phyloP scores from a whole-genome alignment of 306 rosid genomes.

The Pueraria montana region DNA sequence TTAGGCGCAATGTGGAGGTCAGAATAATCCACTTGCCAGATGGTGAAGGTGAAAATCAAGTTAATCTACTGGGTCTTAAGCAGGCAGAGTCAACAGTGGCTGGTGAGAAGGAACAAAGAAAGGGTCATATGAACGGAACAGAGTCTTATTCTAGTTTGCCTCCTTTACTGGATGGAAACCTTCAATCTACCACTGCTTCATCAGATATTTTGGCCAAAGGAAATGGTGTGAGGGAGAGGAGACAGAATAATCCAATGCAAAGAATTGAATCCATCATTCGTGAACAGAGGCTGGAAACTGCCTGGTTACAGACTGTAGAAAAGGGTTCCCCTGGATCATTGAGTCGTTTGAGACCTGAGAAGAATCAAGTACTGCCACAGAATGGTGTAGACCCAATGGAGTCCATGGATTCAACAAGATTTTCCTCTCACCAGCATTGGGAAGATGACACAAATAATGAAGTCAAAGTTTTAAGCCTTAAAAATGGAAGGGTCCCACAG shows the following conservation, averaged over 20 bases:
- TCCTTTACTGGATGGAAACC: slow-evolving; percentile 63
- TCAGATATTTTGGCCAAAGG: slow-evolving; percentile 72
- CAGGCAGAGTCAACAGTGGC: slow-evolving; percentile 49
- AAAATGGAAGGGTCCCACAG: slow-evolving; percentile 67
- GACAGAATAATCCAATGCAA: slow-evolving; percentile 81
- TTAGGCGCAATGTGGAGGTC: slow-evolving; percentile 89
- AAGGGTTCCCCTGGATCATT: slow-evolving; percentile 92
- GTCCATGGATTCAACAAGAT: slow-evolving; percentile 62
- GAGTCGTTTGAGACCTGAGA: slow-evolving; percentile 85
- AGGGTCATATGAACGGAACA: slow-evolving; percentile 49
- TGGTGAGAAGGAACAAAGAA: slow-evolving; percentile 60
- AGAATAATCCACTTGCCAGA: slow-evolving; percentile 84
- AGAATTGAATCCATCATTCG: slow-evolving; percentile 95
- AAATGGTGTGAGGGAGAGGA: slow-evolving; percentile 58
- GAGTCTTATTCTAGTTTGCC: slow-evolving; percentile 65
- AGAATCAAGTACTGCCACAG: slow-evolving; percentile 95
- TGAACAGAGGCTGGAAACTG: slow-evolving; percentile 95
- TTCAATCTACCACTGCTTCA: slow-evolving; percentile 64
- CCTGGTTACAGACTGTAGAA: slow-evolving; percentile 92
- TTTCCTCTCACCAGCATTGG: slow-evolving; percentile 77
- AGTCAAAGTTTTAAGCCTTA: slow-evolving; percentile 61
- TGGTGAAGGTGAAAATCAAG: slow-evolving; percentile 68
- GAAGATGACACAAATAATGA: slow-evolving; percentile 72
- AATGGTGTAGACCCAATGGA: slow-evolving; percentile 79
- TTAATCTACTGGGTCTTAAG: slow-evolving; percentile 53